Evolutionary conservation across 306 rosid species (phyloP), one percentile per base, ranked within the genome.

Genomic region (Cicer bijugum): DNA sequence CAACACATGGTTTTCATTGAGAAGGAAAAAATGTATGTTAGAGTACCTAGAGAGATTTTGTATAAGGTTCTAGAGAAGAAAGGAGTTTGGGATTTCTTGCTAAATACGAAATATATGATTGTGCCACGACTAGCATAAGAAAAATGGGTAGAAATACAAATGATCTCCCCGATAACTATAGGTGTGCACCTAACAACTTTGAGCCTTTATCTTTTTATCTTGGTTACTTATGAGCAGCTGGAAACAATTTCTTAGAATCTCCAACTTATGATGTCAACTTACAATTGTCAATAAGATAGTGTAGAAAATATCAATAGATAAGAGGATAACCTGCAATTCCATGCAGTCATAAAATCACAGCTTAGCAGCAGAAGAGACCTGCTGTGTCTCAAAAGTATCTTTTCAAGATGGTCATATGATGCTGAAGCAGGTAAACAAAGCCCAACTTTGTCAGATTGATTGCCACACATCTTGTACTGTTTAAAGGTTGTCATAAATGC

Each of bases 331-430:
- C 98, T 94, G 81, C 87, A 83, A 87, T 89, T 87, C 98, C 98
- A 89, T 23, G 98, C 95, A 47, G 96, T 89, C 57, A 89, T 80
- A 50, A 88, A 91, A 82, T 94, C 98, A 74, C 84, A 86, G 82
- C 97, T 94, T 71, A 88, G 83, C 84, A 94, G 72, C 72, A 91
- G 71, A 67, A 91, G 82, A 44, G 92, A 86, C 84, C 61, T 82
- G 86, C 97, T 87, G 65, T 85, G 89, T 81, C 83, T 91, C 91
- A 91, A 75, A 77, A 89, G 87, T 9, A 71, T 80, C 46, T 69
- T 79, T 80, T 84, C 91, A 78, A 84, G 50, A 51, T 50, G 46
- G 59, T 70, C 71, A 81, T 45, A 58, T n/a, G 87, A 79, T 47
- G 70, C 19, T 12, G 84, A 28, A n/a, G 67, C 56, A 58, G 75